Conservation (phyloP, 2,329 filamentous ascomycete species). For the Paracoccidioides lutzii region DNA sequence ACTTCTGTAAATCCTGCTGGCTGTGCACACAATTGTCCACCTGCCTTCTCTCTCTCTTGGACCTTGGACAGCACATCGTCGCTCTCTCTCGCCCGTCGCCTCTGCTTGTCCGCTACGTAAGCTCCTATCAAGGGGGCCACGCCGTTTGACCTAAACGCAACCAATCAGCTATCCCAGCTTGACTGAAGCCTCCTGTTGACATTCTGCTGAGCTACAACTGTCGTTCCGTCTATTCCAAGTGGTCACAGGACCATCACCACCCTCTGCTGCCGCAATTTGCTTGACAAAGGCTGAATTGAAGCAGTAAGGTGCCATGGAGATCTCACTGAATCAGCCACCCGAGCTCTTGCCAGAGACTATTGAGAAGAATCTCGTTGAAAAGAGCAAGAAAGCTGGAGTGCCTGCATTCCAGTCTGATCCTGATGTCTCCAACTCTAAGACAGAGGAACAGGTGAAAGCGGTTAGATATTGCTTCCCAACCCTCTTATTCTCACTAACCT, state of each 20-base stretch:
- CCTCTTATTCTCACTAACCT: not conserved
- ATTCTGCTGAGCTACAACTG: not conserved
- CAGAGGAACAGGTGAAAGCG: slow-evolving; percentile 63
- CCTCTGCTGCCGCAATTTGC: slow-evolving; percentile 1
- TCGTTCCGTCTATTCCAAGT: not conserved
- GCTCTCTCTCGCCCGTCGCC: not conserved
- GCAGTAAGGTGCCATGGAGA: slow-evolving; percentile 66
- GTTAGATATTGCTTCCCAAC: slow-evolving; percentile 40
- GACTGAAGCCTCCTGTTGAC: not conserved
- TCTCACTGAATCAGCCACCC: slow-evolving; percentile 53
- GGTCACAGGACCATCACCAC: slow-evolving; percentile 2
- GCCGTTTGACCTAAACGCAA: not conserved
- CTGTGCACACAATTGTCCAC: not conserved
- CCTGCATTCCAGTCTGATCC: slow-evolving; percentile 79
- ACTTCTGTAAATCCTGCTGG: not conserved
- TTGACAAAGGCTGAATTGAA: slow-evolving; percentile 51
- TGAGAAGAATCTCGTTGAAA: slow-evolving; percentile 59
- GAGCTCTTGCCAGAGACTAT: slow-evolving; percentile 56
- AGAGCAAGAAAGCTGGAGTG: slow-evolving; percentile 66
- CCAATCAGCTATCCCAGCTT: not conserved
- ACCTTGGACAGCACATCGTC: not conserved
- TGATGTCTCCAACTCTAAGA: slow-evolving; percentile 68
- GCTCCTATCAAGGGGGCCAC: not conserved
- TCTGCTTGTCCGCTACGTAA: not conserved
- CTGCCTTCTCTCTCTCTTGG: not conserved